Evolutionary conservation across 306 rosid genomes (phyloP).

Genomic region (Castanopsis chinensis): DNA sequence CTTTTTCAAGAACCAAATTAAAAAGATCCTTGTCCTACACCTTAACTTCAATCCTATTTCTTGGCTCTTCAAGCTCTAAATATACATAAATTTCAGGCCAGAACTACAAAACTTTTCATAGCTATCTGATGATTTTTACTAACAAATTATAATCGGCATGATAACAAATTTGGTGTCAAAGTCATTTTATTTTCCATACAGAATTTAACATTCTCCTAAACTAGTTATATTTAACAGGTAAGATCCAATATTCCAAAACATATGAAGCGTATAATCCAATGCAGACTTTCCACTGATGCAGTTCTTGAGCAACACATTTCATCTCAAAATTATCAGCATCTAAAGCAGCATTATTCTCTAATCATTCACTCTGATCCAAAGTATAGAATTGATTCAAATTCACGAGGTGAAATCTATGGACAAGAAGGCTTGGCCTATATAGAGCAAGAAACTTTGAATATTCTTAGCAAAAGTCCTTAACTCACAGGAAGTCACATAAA

Average conservation of each 20-base stretch:
- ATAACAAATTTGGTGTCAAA: neutral
- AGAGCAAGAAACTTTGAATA: neutral
- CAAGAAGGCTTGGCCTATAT: neutral
- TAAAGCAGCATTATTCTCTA: neutral
- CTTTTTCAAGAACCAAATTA: neutral
- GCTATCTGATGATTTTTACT: neutral
- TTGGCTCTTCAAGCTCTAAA: neutral
- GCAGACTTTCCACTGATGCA: neutral
- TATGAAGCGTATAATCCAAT: neutral
- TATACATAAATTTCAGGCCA: neutral
- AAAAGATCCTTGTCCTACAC: neutral
- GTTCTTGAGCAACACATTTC: conserved; percentile 9
- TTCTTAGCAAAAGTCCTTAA: neutral
- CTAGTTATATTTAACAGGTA: neutral
- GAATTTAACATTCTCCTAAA: neutral
- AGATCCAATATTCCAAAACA: neutral
- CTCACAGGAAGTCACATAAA: neutral
- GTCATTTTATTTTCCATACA: neutral
- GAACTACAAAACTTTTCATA: no score
- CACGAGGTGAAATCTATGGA: neutral
- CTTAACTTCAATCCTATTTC: neutral
- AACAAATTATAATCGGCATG: neutral
- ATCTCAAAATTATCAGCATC: conserved; percentile 9
- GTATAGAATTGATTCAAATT: neutral
- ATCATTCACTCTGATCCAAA: neutral